Base-by-base conservation (phyloP, 2,329 filamentous ascomycete genomes). In the Parastagonospora nodorum region DNA sequence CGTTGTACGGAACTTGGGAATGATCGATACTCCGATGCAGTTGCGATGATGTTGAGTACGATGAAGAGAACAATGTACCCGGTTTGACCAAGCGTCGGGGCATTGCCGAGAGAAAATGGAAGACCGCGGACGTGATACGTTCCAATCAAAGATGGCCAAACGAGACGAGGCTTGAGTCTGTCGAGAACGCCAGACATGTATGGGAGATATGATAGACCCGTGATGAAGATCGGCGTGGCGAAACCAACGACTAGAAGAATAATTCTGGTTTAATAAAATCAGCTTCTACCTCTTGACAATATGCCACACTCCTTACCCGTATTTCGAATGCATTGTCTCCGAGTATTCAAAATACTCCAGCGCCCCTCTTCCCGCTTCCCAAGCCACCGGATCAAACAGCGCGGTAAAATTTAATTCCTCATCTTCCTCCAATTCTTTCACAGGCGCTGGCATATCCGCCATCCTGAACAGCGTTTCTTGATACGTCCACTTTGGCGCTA, bases 61-160 rank as follows among this genome's bases (percentile, higher is more conserved):
- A 63, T 6, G 35, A 66, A 58, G 31, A 58, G 63, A 9, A 67
- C 37, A 30, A 82, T 76, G 59, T 77, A 81, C 10, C 81, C 71
- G 48, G 66, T 60, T 37, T 81, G 79, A 1, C 78, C 78, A 1
- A 73, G 48, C 0, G 76, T 80, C 0, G 78, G 79, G 2, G 67
- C 67, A 46, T 77, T 75, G 2, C 59, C 57, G 9, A 58, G 40
- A 1, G 45, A 49, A 7, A 42, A 60, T 7, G 55, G 61, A 2
- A 64, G 57, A 5, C 55, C 24, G 9, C 47, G 57, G 5, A 54
- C 43, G 27, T 64, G 61, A 48, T 58, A 58, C 2, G 43, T 51
- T 4, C 57, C 51, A 19, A 62, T 36, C 9, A 58, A 16, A 9
- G 54, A 55, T 3, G 61, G 61, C 41, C 53, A 64, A 12, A 58